phyloP scores from a whole-genome alignment of 139 green algal genomes.

The Coelastrella sp. region DNA sequence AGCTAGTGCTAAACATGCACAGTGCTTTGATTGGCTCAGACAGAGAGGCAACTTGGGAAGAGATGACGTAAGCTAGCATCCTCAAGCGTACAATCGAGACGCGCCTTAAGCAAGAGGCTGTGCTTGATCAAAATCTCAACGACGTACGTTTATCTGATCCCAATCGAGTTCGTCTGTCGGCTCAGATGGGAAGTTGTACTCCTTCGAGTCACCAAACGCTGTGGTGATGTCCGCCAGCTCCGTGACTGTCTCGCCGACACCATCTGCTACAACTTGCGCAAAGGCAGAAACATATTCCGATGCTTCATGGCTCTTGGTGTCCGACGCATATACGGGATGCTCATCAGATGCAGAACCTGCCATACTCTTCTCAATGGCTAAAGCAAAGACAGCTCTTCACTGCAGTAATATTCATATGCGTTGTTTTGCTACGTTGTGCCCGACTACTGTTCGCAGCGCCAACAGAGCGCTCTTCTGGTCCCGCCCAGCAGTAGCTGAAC shows the following conservation, averaged over 20 bases:
- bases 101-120: too few relatives aligned
- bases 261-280: neutral
- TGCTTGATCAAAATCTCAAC: too few relatives aligned
- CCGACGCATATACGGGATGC: neutral
- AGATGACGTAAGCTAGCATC: conserved; percentile 3
- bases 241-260: neutral
- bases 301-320: neutral
- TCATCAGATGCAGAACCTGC: too few relatives aligned
- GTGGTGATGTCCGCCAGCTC: neutral
- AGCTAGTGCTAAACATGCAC: too few relatives aligned
- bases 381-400: too few relatives aligned
- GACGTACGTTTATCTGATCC: conserved; percentile 13
- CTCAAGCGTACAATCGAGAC: neutral
- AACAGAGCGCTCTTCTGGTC: too few relatives aligned
- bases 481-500: too few relatives aligned
- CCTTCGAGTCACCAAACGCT: neutral
- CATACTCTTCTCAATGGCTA: too few relatives aligned
- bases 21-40: too few relatives aligned
- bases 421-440: too few relatives aligned
- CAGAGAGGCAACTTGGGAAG: neutral
- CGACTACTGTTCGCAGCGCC: too few relatives aligned
- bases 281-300: neutral
- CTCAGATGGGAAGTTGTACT: neutral
- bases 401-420: too few relatives aligned
- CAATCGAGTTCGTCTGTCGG: neutral